These are phyloP conservation scores for Podaxis sp. DNA, from an alignment of 768 basidiomycete species.

Conservation along the genomic window DNA sequence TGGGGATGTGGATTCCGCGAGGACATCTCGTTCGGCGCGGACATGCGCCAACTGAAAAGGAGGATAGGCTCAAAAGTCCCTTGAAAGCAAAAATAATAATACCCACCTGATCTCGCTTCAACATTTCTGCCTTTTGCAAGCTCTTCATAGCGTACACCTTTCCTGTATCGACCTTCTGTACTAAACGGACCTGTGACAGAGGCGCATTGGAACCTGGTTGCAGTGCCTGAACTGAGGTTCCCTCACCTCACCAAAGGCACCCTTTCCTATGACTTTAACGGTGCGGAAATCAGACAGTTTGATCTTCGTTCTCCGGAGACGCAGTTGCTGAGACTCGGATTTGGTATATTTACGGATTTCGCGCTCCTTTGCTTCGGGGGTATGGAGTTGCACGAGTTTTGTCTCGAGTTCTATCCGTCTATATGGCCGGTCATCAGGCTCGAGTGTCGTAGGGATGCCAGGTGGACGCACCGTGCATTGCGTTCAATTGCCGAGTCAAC, in stretches of 20 bases:
- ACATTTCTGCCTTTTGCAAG: constrained; percentile 96
- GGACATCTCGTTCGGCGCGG: constrained; percentile 92
- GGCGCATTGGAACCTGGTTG: constrained; percentile 2
- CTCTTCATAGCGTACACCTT: constrained; percentile 99
- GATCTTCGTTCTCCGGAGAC: constrained; percentile 91
- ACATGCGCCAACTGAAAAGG: constrained; percentile 84
- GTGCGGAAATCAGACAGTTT: constrained; percentile 91
- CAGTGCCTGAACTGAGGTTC: constrained; percentile 10
- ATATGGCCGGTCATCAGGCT: constrained; percentile 7
- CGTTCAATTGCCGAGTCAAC: constrained; percentile 96
- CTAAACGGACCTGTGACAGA: constrained; percentile 71
- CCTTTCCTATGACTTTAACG: constrained; percentile 98
- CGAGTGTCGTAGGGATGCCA: not conserved
- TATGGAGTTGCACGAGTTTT: constrained; percentile 68
- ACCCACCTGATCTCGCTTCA: constrained; percentile 95
- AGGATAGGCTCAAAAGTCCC: not conserved
- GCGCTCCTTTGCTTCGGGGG: constrained; percentile 80
- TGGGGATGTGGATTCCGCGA: constrained; percentile 93
- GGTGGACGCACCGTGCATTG: constrained; percentile 69
- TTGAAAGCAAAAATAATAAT: not conserved
- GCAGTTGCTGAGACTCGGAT: constrained; percentile 83
- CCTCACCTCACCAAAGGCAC: constrained; percentile 93
- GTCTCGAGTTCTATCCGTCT: constrained; percentile 91
- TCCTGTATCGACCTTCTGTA: constrained; percentile 95
- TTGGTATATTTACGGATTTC: constrained; percentile 85